These are phyloP conservation scores for Hsuehochloa calcarea DNA, from an alignment of 176 grass and related monocot genomes.

Conservation along the genomic window DNA sequence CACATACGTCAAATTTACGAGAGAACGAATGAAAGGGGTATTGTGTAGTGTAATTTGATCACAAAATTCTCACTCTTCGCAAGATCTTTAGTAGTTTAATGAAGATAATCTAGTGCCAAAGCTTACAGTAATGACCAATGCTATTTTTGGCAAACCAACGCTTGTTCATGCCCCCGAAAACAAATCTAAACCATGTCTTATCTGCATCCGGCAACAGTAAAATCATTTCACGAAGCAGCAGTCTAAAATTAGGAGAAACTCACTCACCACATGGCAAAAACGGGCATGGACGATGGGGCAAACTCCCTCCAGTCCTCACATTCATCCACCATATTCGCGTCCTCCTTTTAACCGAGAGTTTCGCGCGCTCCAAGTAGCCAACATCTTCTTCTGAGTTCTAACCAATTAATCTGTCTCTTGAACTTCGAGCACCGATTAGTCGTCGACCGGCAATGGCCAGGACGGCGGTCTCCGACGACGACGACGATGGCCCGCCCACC, in stretches of 20 bases:
- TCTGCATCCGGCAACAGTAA: background rate
- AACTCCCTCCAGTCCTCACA: background rate
- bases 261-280: slow-evolving; percentile 10
- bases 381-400: background rate
- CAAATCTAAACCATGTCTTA: background rate
- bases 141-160: background rate
- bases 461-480: slow-evolving; percentile 34
- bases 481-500: slow-evolving; percentile 36
- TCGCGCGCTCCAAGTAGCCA: background rate
- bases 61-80: background rate
- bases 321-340: slow-evolving; percentile 6
- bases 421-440: background rate
- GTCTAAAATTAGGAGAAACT: background rate
- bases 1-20: background rate
- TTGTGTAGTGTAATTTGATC: background rate
- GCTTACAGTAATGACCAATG: background rate
- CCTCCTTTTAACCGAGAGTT: background rate
- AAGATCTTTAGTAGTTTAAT: background rate
- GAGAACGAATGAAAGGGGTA: background rate
- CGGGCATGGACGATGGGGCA: background rate
- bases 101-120: background rate
- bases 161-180: background rate
- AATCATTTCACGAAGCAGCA: background rate
- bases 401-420: background rate
- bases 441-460: slow-evolving; percentile 31